phyloP scores from a whole-genome alignment of 805 yeast species.

The Vanderwaltozyma verrucispora region DNA sequence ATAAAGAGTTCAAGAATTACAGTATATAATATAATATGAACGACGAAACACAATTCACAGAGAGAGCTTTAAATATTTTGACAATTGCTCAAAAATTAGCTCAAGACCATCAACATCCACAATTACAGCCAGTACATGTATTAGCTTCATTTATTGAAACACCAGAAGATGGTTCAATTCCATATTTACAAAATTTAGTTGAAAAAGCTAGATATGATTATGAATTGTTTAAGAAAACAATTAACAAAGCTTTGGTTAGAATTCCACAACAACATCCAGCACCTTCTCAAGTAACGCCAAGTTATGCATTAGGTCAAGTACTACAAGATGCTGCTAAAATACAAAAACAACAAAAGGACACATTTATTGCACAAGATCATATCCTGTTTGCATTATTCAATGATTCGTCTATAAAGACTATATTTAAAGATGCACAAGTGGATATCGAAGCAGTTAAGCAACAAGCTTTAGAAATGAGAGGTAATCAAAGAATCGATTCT shows the following conservation, averaged over 20 bases:
- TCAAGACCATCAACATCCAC: conserved; percentile 72
- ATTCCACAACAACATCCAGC: conserved; percentile 86
- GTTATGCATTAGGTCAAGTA: conserved; percentile 67
- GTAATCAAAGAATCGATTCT: conserved; percentile 84
- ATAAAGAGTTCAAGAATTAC: too few species aligned
- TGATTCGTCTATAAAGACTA: conserved; percentile 55
- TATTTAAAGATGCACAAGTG: conserved; percentile 64
- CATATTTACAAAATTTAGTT: conserved; percentile 69
- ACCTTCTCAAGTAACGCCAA: conserved; percentile 68
- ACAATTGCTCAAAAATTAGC: conserved; percentile 76
- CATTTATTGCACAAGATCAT: conserved; percentile 91
- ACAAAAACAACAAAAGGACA: conserved; percentile 80
- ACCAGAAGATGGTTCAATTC: conserved; percentile 41
- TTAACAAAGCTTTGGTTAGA: conserved; percentile 73
- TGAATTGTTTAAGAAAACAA: conserved; percentile 64
- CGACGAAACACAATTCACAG: conserved; percentile 72
- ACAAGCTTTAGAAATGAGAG: conserved; percentile 75
- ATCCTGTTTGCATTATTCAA: conserved; percentile 74
- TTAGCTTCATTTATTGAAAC: conserved; percentile 80
- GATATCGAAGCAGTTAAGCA: conserved; percentile 63
- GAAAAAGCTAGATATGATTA: conserved; percentile 88
- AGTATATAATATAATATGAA: conserved; percentile 16
- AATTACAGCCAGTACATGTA: conserved; percentile 78
- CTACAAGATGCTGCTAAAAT: conserved; percentile 66
- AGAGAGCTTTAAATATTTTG: conserved; percentile 77